phyloP scores from a whole-genome alignment of 2,329 filamentous ascomycete species.

The Aspergillus versicolor region DNA sequence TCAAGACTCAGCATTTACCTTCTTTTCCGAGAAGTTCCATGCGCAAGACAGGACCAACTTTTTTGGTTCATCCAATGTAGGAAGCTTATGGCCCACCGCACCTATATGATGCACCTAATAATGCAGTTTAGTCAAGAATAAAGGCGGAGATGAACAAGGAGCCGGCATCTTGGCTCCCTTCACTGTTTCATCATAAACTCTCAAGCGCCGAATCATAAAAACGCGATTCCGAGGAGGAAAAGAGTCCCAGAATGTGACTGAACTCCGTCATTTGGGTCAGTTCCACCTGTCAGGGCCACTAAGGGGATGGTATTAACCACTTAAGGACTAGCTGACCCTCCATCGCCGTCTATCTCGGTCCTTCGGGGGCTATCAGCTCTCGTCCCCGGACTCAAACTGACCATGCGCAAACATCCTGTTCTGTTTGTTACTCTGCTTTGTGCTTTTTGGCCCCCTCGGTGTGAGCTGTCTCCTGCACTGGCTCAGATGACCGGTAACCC shows the following conservation, averaged over 20 bases:
- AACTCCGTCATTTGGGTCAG: slow-evolving; percentile 4
- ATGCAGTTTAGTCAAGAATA: slow-evolving; percentile 1
- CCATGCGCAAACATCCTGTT: neutral
- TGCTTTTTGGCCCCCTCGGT: neutral
- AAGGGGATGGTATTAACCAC: slow-evolving; percentile 13
- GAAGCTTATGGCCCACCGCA: neutral
- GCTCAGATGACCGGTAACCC: neutral
- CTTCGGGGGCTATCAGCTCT: slow-evolving; percentile 4
- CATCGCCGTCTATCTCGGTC: slow-evolving; percentile 3
- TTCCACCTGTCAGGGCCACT: slow-evolving; percentile 21
- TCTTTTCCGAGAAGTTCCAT: neutral
- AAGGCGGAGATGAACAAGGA: slow-evolving; percentile 9
- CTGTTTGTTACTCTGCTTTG: neutral
- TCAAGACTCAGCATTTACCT: neutral
- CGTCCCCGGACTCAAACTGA: slow-evolving; percentile 6
- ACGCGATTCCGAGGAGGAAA: slow-evolving; percentile 2
- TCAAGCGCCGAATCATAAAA: neutral
- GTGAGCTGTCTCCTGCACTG: slow-evolving; percentile 1
- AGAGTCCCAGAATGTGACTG: slow-evolving; percentile 2
- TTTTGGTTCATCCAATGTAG: slow-evolving; percentile 11
- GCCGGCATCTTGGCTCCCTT: slow-evolving; percentile 5
- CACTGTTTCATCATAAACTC: slow-evolving; percentile 7
- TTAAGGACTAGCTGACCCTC: slow-evolving; percentile 10
- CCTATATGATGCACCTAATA: slow-evolving; percentile 5
- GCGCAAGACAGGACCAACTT: slow-evolving; percentile 1